Percentiles rank a stretch among this genome's conserved stretches.
Evolutionary conservation across 2,329 filamentous ascomycete genomes (phyloP).

Genomic region (Talaromyces sp.): DNA sequence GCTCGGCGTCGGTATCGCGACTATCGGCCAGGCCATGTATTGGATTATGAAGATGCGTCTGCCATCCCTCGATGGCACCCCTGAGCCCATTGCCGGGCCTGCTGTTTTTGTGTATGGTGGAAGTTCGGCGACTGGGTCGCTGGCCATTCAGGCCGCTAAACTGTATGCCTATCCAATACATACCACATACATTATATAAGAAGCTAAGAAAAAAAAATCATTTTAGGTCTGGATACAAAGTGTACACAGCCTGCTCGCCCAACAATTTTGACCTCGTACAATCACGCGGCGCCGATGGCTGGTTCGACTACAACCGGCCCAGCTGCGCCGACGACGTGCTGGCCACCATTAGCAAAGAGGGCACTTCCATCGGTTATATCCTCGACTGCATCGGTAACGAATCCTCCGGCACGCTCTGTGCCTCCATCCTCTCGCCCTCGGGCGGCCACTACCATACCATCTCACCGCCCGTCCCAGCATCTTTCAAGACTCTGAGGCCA

Average conservation of each 20-base stretch:
- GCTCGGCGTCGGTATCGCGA: background rate
- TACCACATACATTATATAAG: too few relatives aligned
- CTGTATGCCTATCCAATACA: background rate
- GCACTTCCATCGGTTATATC: background rate
- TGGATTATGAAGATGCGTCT: background rate
- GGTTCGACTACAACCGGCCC: background rate
- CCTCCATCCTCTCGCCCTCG: background rate
- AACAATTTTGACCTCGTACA: background rate
- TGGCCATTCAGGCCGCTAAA: background rate
- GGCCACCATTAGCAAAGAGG: background rate
- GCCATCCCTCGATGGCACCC: background rate
- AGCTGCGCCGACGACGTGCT: background rate
- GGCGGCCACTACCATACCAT: background rate
- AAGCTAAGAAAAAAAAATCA: background rate
- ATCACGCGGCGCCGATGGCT: background rate
- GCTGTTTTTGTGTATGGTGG: background rate
- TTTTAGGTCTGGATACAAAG: background rate
- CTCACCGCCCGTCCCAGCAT: background rate
- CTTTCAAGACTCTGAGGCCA: background rate
- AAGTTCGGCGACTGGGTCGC: background rate
- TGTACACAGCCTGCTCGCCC: background rate
- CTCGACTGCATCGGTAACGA: background rate
- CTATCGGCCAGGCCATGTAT: background rate
- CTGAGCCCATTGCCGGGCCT: background rate
- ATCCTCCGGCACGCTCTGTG: background rate